Percentiles rank a stretch among this genome's conserved stretches.
Evolutionary conservation across 306 rosid species (phyloP).

Genomic region (Arachis hypogaea): DNA sequence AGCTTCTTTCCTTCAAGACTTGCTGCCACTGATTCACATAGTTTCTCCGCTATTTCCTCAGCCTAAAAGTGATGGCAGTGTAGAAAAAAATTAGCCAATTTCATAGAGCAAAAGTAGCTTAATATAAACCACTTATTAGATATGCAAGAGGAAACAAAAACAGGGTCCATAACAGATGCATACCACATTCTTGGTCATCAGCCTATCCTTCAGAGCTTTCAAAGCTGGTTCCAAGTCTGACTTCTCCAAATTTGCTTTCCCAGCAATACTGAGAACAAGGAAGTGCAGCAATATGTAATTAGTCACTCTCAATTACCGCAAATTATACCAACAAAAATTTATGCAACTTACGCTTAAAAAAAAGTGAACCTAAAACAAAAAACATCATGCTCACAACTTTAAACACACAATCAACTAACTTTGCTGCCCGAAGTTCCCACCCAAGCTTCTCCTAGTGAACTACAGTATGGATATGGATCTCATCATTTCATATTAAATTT

Average conservation of each 20-base stretch:
- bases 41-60: slow-evolving; percentile 98
- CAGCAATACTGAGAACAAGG: slow-evolving; percentile 78
- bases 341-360: background rate
- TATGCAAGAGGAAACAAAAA: slow-evolving; percentile 5
- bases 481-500: no score
- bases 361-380: background rate
- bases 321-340: background rate
- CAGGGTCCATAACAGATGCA: slow-evolving; percentile 35
- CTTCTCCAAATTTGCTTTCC: slow-evolving; percentile 93
- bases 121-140: background rate
- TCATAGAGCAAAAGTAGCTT: slow-evolving; percentile 17
- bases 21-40: slow-evolving; percentile 97
- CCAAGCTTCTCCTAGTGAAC: no score
- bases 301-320: background rate
- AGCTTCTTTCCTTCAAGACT: slow-evolving; percentile 97
- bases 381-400: background rate
- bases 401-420: background rate
- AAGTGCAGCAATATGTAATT: slow-evolving; percentile 21
- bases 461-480: no score
- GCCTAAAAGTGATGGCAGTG: slow-evolving; percentile 59
- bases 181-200: slow-evolving; percentile 99
- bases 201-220: slow-evolving; percentile 96
- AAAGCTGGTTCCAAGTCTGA: slow-evolving; percentile 95
- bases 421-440: no score
- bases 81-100: slow-evolving; percentile 29